phyloP scores from a whole-genome alignment of 441 rosid species.

The Biscutella laevigata region DNA sequence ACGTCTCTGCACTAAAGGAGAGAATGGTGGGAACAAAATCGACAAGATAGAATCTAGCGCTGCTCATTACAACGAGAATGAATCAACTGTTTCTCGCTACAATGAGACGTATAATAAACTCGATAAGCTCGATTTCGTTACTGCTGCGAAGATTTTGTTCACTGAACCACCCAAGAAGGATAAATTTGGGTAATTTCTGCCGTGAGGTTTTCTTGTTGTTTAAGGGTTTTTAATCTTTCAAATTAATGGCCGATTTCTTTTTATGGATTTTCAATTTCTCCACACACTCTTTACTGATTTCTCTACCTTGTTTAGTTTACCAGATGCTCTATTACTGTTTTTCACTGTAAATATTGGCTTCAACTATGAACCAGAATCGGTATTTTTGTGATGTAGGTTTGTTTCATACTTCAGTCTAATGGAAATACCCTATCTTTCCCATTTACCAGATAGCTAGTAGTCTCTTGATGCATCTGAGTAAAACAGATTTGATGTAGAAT shows the following conservation, averaged over 20 bases:
- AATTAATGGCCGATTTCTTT: too few species aligned
- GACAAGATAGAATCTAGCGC: conserved; percentile 32
- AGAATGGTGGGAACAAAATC: conserved; percentile 17
- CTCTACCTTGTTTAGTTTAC: not conserved
- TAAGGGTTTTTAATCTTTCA: too few species aligned
- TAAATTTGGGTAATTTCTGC: conserved; percentile 52
- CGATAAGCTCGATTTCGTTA: conserved; percentile 58
- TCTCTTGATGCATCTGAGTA: too few species aligned
- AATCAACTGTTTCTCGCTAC: conserved; percentile 35
- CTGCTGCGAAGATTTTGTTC: conserved; percentile 66
- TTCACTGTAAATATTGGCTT: too few species aligned
- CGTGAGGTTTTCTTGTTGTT: not conserved
- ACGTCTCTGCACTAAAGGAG: conserved; percentile 25
- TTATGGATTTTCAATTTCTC: not conserved
- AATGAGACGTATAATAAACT: conserved; percentile 46
- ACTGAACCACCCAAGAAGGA: conserved; percentile 42
- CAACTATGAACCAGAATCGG: too few species aligned
- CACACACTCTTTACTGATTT: conserved; percentile 14
- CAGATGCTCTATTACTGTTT: too few species aligned
- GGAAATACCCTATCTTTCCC: not conserved
- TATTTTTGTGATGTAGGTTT: too few species aligned
- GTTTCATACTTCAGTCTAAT: not conserved
- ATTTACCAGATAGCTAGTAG: not conserved
- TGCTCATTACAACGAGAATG: conserved; percentile 27
- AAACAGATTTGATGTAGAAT: not conserved